Base-by-base conservation (phyloP, 176 grass and related monocot genomes). In the Zizania latifolia region DNA sequence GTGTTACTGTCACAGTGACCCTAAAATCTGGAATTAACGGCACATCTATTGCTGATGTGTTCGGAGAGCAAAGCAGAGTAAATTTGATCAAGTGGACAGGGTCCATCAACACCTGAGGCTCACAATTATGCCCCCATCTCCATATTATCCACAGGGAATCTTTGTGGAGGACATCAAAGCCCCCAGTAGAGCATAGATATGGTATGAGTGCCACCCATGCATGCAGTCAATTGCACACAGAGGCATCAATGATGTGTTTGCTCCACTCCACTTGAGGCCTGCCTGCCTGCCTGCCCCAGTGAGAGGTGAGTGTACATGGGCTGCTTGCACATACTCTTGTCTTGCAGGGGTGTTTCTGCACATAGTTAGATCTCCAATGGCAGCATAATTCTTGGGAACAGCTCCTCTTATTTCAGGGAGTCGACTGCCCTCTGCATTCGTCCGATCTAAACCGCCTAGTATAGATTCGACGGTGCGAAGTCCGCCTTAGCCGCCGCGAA, bases 101-200 rank as follows among this genome's bases (percentile, higher is more conserved):
- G 75, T 83, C 53, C 78, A 71, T 71, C 78, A 71, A 50, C 55
- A 79, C 21, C 69, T 75, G 75, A 88, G 62, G 68, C 75, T 83
- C 75, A 79, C 80, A 88, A 63, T 83, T 88, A 88, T 75, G 75
- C 69, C 41, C 61, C 60, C 69, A 79, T 88, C 80, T 68, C 53
- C 53, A 45, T 74, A 83, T 74, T 83, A 83, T 88, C 86, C 80
- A 74, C 62, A 83, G 69, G 75, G 86, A 88, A 88, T 83, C 75
- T 83, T 70, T 79, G 75, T 88, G 69, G 80, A 79, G 74, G 75
- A 88, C 68, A 74, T 88, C 59, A 27, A 83, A 83, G 60, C 85
- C 33, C 33, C 74, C 74, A 78, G 53, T 61, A 68, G 60, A 87
- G 68, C 74, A 68, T 32, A 77, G 71, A 77, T 58, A 58, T 76